These are phyloP conservation scores for Penicillium oxalicum DNA, from an alignment of 2,329 filamentous ascomycete genomes.

Conservation along the genomic window DNA sequence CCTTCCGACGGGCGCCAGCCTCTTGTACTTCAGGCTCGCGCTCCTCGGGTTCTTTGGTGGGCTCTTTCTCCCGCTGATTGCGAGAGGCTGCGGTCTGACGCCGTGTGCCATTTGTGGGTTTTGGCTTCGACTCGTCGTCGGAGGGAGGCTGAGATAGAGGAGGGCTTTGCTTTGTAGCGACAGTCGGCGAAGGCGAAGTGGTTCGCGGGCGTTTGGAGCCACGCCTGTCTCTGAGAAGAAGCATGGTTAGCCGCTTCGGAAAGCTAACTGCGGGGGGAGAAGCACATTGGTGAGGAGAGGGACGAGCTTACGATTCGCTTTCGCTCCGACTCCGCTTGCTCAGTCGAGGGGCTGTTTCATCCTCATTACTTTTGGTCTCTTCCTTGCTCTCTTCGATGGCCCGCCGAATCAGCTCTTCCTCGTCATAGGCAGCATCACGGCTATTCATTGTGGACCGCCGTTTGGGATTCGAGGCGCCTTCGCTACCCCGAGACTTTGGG, in stretches of 20 bases:
- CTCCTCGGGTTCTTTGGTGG: constrained; percentile 48
- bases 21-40: constrained; percentile 68
- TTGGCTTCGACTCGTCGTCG: constrained; percentile 59
- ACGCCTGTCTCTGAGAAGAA: constrained; percentile 56
- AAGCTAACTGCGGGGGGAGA: too few relatives aligned
- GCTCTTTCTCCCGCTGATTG: constrained; percentile 46
- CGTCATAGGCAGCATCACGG: constrained; percentile 87
- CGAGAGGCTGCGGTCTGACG: constrained; percentile 56
- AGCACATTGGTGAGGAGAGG: too few relatives aligned
- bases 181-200: constrained; percentile 64
- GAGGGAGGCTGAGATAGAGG: constrained; percentile 45
- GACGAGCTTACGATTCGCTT: constrained; percentile 76
- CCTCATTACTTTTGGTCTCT: constrained; percentile 55
- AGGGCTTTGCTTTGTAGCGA: constrained; percentile 46
- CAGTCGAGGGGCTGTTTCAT: constrained; percentile 55
- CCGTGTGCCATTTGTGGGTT: constrained; percentile 41
- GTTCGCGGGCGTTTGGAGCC: constrained; percentile 78
- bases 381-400: constrained; percentile 95
- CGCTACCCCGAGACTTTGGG: constrained; percentile 45
- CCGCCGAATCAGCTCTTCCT: constrained; percentile 79
- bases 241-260: constrained; percentile 19
- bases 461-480: constrained; percentile 60
- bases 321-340: constrained; percentile 82
- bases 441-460: constrained; percentile 97
- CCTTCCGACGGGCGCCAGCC: constrained; percentile 72